These are phyloP conservation scores for Xerocomellus chrysenteron DNA, from an alignment of 768 basidiomycete species.

Conservation along the genomic window DNA sequence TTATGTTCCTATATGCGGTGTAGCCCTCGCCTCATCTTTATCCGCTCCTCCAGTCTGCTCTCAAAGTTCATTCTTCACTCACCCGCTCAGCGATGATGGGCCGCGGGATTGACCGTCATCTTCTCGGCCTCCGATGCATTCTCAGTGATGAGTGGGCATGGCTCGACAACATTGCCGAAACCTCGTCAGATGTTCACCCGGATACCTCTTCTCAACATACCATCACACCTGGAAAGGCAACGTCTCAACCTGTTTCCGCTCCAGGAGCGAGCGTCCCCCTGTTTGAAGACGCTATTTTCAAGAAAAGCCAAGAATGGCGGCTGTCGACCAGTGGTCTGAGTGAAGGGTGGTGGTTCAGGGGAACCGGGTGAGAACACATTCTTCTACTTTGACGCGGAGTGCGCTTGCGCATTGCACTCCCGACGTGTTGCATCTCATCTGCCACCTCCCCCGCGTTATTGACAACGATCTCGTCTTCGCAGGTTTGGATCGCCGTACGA, in stretches of 20 bases:
- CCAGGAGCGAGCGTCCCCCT: conserved; percentile 34
- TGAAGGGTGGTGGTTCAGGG: conserved; percentile 81
- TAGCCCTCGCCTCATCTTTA: conserved; percentile 34
- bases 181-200: too few species aligned
- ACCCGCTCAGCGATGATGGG: conserved; percentile 80
- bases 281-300: conserved; percentile 78
- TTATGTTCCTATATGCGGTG: too few species aligned
- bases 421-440: neutral
- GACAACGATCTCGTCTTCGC: neutral
- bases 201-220: conserved; percentile 7
- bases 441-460: neutral
- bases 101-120: conserved; percentile 84
- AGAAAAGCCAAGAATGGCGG: conserved; percentile 77
- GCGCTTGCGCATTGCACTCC: neutral
- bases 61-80: conserved; percentile 66
- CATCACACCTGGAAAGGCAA: neutral
- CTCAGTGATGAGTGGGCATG: conserved; percentile 39
- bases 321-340: conserved; percentile 88
- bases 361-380: conserved; percentile 63
- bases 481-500: conserved; percentile 79
- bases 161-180: conserved; percentile 18
- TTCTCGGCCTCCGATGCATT: conserved; percentile 78
- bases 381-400: neutral
- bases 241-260: neutral
- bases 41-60: conserved; percentile 60